A percentile compares a stretch with the other conserved stretches of the same genome.
Evolutionary conservation across 768 basidiomycete genomes (phyloP).

Genomic region (Tulasnella sp.): DNA sequence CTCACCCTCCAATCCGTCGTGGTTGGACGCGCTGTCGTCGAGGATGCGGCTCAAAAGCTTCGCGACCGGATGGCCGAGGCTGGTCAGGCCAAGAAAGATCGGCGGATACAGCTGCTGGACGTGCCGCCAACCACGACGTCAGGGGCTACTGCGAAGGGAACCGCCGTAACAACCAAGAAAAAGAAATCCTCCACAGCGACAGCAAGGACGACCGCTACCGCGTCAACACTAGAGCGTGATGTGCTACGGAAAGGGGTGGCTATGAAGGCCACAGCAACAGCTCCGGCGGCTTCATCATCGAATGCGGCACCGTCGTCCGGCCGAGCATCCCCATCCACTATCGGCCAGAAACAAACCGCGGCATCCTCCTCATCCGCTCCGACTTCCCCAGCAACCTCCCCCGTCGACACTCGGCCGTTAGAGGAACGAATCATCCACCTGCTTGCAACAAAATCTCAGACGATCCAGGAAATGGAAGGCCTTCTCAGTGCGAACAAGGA

Average conservation of each 20-base stretch:
- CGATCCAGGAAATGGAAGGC: background rate
- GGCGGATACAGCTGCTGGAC: background rate
- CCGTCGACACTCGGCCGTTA: slow-evolving; percentile 3
- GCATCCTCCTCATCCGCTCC: background rate
- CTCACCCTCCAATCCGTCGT: background rate
- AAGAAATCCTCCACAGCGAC: background rate
- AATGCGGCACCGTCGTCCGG: background rate
- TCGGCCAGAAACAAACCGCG: background rate
- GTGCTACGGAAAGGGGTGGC: slow-evolving; percentile 8
- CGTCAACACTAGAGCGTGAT: slow-evolving; percentile 2
- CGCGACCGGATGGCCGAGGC: slow-evolving; percentile 3
- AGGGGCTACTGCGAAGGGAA: background rate
- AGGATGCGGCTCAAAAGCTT: background rate
- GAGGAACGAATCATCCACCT: slow-evolving; percentile 3
- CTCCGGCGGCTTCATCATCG: background rate
- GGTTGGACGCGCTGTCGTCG: background rate
- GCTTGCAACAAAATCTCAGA: slow-evolving; percentile 5
- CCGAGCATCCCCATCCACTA: background rate
- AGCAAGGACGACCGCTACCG: background rate
- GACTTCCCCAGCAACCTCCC: background rate
- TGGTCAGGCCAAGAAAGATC: background rate
- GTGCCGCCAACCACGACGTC: background rate
- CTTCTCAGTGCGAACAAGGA: background rate
- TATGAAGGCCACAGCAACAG: slow-evolving; percentile 2
- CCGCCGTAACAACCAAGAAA: slow-evolving; percentile 1